Evolutionary conservation across 495 filamentous ascomycete genomes (phyloP).

Genomic region (Trichoderma virens): DNA sequence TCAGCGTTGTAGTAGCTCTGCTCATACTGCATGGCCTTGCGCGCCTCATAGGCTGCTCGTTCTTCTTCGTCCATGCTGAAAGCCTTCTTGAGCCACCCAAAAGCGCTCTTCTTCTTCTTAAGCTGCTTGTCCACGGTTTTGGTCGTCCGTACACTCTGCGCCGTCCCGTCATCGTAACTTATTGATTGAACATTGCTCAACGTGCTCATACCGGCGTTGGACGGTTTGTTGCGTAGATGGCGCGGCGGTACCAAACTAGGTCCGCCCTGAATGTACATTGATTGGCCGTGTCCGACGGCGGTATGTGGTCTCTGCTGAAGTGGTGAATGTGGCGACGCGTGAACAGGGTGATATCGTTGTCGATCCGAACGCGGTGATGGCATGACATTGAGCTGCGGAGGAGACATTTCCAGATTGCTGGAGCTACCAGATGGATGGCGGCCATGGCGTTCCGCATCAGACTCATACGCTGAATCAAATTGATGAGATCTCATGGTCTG

Average conservation of each 20-base stretch:
- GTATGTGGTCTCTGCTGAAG: constrained; percentile 50
- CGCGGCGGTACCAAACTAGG: constrained; percentile 15
- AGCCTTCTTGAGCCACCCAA: constrained; percentile 53
- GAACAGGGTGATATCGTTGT: constrained; percentile 46
- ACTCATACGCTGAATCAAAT: constrained; percentile 40
- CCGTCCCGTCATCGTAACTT: constrained; percentile 12
- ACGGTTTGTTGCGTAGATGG: constrained; percentile 36
- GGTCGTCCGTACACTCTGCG: not conserved
- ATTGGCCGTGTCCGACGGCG: constrained; percentile 19
- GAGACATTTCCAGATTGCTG: constrained; percentile 24
- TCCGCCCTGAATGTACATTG: constrained; percentile 21
- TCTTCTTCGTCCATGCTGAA: constrained; percentile 51
- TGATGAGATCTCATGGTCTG: constrained; percentile 20
- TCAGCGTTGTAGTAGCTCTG: constrained; percentile 36
- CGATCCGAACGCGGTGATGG: constrained; percentile 44
- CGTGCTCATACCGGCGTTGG: constrained; percentile 46
- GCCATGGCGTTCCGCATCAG: constrained; percentile 35
- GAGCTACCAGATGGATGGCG: constrained; percentile 3
- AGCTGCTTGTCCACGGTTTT: constrained; percentile 28
- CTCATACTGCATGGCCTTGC: constrained; percentile 27
- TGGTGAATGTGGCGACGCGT: constrained; percentile 48
- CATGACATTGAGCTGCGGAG: constrained; percentile 30
- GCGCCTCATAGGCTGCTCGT: constrained; percentile 41
- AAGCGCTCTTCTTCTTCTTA: constrained; percentile 53
- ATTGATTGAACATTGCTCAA: constrained; percentile 34